A percentile compares a stretch with the other conserved stretches of the same genome.
phyloP scores from a whole-genome alignment of 768 basidiomycete species.

The Tylopilus felleus region DNA sequence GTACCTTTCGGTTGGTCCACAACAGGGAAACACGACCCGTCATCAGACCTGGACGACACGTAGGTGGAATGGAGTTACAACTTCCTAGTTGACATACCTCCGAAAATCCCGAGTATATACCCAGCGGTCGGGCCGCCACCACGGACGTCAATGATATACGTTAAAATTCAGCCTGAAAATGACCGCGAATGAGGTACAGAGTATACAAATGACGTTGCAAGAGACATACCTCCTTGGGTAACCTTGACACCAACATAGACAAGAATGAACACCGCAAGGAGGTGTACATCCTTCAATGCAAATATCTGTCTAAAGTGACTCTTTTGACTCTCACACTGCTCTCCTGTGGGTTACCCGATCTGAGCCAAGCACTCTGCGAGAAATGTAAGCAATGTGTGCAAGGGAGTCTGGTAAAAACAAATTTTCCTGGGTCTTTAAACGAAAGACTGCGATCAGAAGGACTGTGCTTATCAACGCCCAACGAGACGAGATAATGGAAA shows the following conservation, averaged over 20 bases:
- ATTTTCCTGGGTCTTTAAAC: constrained; percentile 72
- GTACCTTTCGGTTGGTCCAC: constrained; percentile 53
- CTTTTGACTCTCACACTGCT: constrained; percentile 33
- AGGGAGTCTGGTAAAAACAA: constrained; percentile 3
- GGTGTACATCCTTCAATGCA: constrained; percentile 49
- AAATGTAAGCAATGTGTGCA: constrained; percentile 2
- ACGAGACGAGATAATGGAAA: constrained; percentile 70
- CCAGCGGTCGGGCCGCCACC: constrained; percentile 47
- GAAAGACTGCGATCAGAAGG: constrained; percentile 56
- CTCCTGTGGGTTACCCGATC: constrained; percentile 47
- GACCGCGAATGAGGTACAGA: neutral
- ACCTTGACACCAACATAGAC: constrained; percentile 73
- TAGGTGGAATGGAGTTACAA: neutral
- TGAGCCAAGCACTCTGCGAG: constrained; percentile 48
- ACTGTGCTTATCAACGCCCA: constrained; percentile 54
- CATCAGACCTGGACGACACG: constrained; percentile 45
- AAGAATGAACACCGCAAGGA: constrained; percentile 60
- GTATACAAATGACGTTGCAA: neutral
- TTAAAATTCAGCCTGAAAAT: constrained; percentile 68
- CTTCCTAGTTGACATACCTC: constrained; percentile 35
- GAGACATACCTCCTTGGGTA: constrained; percentile 36
- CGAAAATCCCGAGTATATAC: constrained; percentile 54
- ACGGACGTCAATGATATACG: constrained; percentile 46
- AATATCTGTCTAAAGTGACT: constrained; percentile 52
- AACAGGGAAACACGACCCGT: constrained; percentile 53